Evolutionary conservation across 148 eudicot genomes (phyloP), one percentile per base, ranked within the genome.

Genomic region (Polygonum aviculare): DNA sequence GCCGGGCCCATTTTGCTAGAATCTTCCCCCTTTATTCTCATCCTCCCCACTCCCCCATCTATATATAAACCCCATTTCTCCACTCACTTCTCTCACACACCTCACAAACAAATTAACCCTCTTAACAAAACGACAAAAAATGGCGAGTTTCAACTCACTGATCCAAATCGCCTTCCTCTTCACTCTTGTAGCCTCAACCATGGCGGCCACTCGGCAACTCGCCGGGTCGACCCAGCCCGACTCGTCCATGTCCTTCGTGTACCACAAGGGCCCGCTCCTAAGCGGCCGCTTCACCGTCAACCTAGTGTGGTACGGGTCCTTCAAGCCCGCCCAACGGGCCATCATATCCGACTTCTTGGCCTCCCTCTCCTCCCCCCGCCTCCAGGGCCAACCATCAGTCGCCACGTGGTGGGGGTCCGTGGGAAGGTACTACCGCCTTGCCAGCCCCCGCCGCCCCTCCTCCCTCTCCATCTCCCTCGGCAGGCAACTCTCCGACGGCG

Each of bases 211-310:
- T 4, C 5, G 69, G 18, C n/a, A 63, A 5, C 72, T 67, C 45
- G 44, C 72, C 44, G 44, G 38, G 44, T 67, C 69, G 69, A 60
- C 69, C 31, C 69, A 60, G 38, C 12, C 69, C 26, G 35, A 26
- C 38, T 60, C 69, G 6, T 8, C 69, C 72, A 67, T 72, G 75
- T 16, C 75, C 12, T 72, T 72, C 50, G 38, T 19, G 36, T 72
- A 72, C 75, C 75, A 72, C 75, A n/a, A 72, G 31, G 75, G 75
- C 54, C 52, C 75, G 18, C 75, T 72, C 75, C 75, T 72, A 33
- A 44, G 36, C 15, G 75, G 75, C 15, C 50, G 38, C 18, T 9
- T 72, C 52, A 45, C 52, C 36, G 9, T 72, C 54, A 72, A 72
- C 54, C 75, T 72, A 2, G 18, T 72, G 7, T 72, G 52, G 52